Percentiles rank a stretch among this genome's conserved stretches.
Conservation (phyloP, 2,329 filamentous ascomycete genomes). For the Aspergillus sp. region DNA sequence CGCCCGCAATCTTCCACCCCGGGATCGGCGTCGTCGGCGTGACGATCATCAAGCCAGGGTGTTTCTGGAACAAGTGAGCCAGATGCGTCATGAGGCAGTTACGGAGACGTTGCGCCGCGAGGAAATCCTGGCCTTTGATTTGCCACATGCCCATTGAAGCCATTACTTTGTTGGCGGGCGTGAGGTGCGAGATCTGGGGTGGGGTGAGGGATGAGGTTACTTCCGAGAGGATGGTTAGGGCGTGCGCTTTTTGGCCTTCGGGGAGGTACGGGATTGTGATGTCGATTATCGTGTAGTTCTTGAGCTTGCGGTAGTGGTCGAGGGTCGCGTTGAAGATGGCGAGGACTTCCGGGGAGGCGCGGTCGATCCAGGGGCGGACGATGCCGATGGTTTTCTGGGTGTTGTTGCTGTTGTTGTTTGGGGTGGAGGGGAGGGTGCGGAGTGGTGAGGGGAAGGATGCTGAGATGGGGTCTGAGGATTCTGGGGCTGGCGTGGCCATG, state of each 20-base stretch:
- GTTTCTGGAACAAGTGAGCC: constrained; percentile 65
- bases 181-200: constrained; percentile 59
- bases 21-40: constrained; percentile 74
- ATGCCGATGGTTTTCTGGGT: constrained; percentile 63
- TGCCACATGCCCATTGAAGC: constrained; percentile 62
- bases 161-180: constrained; percentile 69
- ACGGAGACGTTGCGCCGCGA: constrained; percentile 73
- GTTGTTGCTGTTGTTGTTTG: constrained; percentile 28
- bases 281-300: constrained; percentile 48
- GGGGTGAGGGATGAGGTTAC: constrained; percentile 55
- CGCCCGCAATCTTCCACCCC: constrained; percentile 67
- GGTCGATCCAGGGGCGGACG: constrained; percentile 67
- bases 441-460: constrained; percentile 61
- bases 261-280: constrained; percentile 59
- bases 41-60: constrained; percentile 76
- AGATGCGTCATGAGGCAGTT: constrained; percentile 78
- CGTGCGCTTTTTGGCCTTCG: constrained; percentile 75
- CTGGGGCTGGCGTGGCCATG: constrained; percentile 71
- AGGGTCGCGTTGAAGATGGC: constrained; percentile 64
- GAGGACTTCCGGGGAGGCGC: constrained; percentile 65
- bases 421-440: constrained; percentile 43
- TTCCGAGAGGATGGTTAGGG: constrained; percentile 74
- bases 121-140: constrained; percentile 68
- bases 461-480: constrained; percentile 56
- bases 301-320: constrained; percentile 48